Percentiles rank a stretch among this genome's conserved stretches.
Conservation (phyloP, 148 eudicot genomes). For the Dianthus caryophyllus region DNA sequence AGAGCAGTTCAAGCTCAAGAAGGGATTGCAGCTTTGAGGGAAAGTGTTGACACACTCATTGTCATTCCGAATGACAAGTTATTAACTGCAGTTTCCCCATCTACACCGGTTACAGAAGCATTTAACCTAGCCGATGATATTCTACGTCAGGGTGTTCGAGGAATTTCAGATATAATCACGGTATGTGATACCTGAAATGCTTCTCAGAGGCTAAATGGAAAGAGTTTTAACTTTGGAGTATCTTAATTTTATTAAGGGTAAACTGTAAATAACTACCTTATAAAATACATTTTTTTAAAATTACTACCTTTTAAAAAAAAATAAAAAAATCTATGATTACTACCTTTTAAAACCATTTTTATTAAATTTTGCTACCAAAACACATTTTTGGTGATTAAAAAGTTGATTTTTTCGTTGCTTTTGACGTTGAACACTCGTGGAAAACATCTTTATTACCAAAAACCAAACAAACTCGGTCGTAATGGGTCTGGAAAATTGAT, state of each 20-base stretch:
- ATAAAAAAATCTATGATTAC: too few species aligned
- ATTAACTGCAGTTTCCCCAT: conserved; percentile 85
- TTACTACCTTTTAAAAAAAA: too few species aligned
- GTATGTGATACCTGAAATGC: conserved; percentile 35
- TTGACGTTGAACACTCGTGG: too few species aligned
- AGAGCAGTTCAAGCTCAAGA: conserved; percentile 99
- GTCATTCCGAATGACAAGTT: conserved; percentile 98
- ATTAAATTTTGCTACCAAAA: too few species aligned
- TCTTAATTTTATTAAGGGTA: not conserved
- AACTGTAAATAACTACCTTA: too few species aligned
- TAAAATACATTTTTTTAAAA: too few species aligned
- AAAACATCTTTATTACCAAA: too few species aligned
- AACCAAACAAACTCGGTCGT: too few species aligned
- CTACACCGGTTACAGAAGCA: conserved; percentile 99
- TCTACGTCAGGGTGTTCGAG: conserved; percentile 98
- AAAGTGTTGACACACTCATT: conserved; percentile 90
- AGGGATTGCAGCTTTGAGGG: conserved; percentile 97
- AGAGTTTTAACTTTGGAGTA: not conserved
- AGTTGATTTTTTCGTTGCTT: too few species aligned
- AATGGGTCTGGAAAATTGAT: too few species aligned
- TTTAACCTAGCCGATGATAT: conserved; percentile 98
- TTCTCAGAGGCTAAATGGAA: not conserved
- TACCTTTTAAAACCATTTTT: too few species aligned
- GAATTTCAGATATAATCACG: conserved; percentile 94
- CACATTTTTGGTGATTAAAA: too few species aligned